Conservation (phyloP, 495 filamentous ascomycete genomes). For the Penicillium longicatenatum region DNA sequence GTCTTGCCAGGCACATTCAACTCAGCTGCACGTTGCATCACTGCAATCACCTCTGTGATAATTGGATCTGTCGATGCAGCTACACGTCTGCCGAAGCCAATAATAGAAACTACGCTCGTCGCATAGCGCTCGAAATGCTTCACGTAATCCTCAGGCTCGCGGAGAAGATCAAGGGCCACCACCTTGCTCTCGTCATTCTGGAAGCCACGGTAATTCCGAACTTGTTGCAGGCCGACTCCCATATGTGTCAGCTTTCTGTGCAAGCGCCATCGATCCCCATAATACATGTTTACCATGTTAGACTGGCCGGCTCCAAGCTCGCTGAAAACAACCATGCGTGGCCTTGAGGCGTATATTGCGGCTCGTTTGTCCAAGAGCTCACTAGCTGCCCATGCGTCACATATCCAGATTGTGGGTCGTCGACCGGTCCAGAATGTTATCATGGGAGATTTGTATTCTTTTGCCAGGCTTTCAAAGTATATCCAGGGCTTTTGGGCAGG, state of each 20-base stretch:
- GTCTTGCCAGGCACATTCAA: slow-evolving; percentile 54
- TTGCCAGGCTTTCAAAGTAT: slow-evolving; percentile 61
- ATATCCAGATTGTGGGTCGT: slow-evolving; percentile 66
- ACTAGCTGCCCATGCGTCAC: slow-evolving; percentile 63
- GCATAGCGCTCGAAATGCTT: slow-evolving; percentile 46
- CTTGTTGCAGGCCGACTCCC: slow-evolving; percentile 61
- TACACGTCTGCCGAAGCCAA: slow-evolving; percentile 42
- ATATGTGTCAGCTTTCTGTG: slow-evolving; percentile 64
- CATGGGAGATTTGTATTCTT: slow-evolving; percentile 35
- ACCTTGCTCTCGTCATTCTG: slow-evolving; percentile 58
- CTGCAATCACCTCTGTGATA: slow-evolving; percentile 47
- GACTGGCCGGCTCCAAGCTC: slow-evolving; percentile 57
- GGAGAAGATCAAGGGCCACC: slow-evolving; percentile 39
- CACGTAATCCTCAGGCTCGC: slow-evolving; percentile 39
- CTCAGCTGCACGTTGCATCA: slow-evolving; percentile 38
- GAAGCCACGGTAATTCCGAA: slow-evolving; percentile 58
- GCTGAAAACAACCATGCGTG: slow-evolving; percentile 31
- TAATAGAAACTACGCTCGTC: slow-evolving; percentile 46
- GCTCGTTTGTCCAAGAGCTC: slow-evolving; percentile 43
- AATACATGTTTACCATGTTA: slow-evolving; percentile 60
- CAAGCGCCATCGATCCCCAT: slow-evolving; percentile 61
- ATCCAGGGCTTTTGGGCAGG: slow-evolving; percentile 66
- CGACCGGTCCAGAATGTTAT: slow-evolving; percentile 66
- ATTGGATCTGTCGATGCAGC: slow-evolving; percentile 40
- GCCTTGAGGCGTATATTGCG: slow-evolving; percentile 28